These are phyloP conservation scores for Quercus agrifolia DNA, from an alignment of 306 rosid species.

Conservation along the genomic window DNA sequence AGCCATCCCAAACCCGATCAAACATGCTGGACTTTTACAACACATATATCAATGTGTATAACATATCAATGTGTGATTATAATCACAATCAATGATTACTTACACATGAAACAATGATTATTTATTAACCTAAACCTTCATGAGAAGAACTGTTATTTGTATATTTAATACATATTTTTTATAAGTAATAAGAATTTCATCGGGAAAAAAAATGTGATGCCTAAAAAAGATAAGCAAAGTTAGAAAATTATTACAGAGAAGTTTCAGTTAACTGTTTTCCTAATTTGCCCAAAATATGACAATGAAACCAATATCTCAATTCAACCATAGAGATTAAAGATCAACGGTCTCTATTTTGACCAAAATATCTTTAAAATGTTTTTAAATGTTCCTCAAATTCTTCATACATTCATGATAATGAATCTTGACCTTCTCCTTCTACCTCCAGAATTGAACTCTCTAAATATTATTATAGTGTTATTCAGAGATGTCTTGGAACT, in stretches of 20 bases:
- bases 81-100: neutral
- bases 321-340: neutral
- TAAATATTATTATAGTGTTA: too few species aligned
- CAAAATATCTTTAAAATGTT: neutral
- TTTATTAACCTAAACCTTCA: neutral
- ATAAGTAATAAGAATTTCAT: too few species aligned
- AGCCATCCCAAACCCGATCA: neutral
- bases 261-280: neutral
- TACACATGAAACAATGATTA: neutral
- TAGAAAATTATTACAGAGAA: neutral
- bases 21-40: neutral
- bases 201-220: too few species aligned
- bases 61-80: neutral
- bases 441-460: too few species aligned
- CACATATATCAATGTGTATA: neutral
- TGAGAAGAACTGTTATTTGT: neutral
- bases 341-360: neutral
- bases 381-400: neutral
- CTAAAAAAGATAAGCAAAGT: too few species aligned
- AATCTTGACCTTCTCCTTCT: neutral
- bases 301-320: neutral
- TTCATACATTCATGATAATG: neutral
- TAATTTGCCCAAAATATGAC: neutral
- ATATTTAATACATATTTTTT: neutral
- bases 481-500: too few species aligned